Percentiles rank a stretch among this genome's conserved stretches.
Conservation (phyloP, 345 rosid genomes). For the Eucalyptus coolabah region DNA sequence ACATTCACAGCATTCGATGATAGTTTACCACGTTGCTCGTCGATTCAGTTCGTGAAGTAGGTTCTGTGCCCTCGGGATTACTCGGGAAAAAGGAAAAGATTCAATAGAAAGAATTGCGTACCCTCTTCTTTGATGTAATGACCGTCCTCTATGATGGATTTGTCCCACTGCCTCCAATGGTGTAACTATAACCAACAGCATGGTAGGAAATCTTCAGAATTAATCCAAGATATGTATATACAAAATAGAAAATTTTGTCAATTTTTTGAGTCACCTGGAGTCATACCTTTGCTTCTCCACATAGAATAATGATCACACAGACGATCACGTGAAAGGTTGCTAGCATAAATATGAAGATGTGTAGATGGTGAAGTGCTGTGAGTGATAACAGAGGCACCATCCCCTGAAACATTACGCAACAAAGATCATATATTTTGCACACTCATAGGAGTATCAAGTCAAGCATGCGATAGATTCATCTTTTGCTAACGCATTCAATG, state of each 20-base stretch:
- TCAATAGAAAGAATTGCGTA: background rate
- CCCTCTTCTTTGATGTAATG: conserved; percentile 31
- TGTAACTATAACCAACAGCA: conserved; percentile 24
- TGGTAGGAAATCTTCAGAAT: background rate
- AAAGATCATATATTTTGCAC: background rate
- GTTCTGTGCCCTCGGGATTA: background rate
- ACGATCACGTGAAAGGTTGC: conserved; percentile 58
- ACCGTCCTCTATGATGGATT: conserved; percentile 11
- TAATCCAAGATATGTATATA: background rate
- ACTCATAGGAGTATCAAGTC: background rate
- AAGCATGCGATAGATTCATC: background rate
- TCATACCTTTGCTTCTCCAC: conserved; percentile 66
- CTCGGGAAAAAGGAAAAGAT: background rate
- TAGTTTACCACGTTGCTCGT: background rate
- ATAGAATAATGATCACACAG: conserved; percentile 38
- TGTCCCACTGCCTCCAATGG: conserved; percentile 83
- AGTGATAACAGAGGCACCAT: conserved; percentile 45
- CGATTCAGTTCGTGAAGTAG: background rate
- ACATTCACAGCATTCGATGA: background rate
- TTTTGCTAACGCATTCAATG: background rate
- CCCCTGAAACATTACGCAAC: conserved; percentile 26
- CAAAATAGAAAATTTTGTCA: background rate
- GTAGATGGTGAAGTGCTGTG: conserved; percentile 74
- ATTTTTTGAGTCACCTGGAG: background rate
- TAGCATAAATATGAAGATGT: conserved; percentile 70